Evolutionary conservation across 257 asterid genomes (phyloP).

Genomic region (Lavandula angustifolia): DNA sequence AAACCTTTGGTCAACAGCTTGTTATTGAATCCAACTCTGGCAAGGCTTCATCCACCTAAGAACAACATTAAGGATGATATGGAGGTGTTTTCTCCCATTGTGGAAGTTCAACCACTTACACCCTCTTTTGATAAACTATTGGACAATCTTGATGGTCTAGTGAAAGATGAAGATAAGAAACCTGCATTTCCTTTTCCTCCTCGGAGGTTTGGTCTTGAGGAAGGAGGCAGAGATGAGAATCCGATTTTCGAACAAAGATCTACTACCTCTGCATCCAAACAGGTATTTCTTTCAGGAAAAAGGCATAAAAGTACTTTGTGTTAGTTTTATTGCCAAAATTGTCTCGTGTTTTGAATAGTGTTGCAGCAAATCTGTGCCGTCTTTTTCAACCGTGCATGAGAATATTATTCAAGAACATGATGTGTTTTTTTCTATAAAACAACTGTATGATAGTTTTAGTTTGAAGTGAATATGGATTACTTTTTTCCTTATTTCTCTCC

Average conservation of each 20-base stretch:
- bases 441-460: too few species aligned
- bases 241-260: conserved; percentile 65
- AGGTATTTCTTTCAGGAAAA: conserved; percentile 42
- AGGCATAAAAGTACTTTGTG: too few species aligned
- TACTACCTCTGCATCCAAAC: conserved; percentile 56
- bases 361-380: background rate
- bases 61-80: conserved; percentile 80
- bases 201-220: conserved; percentile 63
- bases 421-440: too few species aligned
- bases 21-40: conserved; percentile 57
- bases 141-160: conserved; percentile 56
- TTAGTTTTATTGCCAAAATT: too few species aligned
- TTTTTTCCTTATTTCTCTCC: background rate
- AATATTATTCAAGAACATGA: too few species aligned
- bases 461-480: too few species aligned
- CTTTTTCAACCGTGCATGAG: too few species aligned
- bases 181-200: conserved; percentile 56
- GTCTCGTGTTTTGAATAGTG: too few species aligned
- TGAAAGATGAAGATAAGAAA: conserved; percentile 58
- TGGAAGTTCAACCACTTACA: conserved; percentile 90
- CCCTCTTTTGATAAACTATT: conserved; percentile 78
- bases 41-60: conserved; percentile 73
- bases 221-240: conserved; percentile 53
- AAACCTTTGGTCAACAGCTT: conserved; percentile 55
- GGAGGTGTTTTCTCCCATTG: conserved; percentile 94